A percentile compares a stretch with the other conserved stretches of the same genome.
These are phyloP conservation scores for Phialophora tarda DNA, from an alignment of 2,329 filamentous ascomycete genomes.

Conservation along the genomic window DNA sequence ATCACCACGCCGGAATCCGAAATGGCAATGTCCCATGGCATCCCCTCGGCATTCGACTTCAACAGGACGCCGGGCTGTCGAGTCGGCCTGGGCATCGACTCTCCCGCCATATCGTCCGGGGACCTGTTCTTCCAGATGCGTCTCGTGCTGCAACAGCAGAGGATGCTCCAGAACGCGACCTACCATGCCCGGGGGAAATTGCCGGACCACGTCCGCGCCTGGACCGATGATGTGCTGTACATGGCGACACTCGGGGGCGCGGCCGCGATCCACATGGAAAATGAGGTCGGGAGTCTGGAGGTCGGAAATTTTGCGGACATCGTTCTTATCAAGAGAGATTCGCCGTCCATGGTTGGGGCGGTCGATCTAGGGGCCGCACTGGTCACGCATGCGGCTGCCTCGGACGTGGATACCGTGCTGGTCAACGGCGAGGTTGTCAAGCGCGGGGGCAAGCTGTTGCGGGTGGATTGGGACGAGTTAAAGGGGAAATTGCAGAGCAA, in stretches of 20 bases:
- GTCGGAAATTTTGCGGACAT: constrained; percentile 57
- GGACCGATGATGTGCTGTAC: constrained; percentile 55
- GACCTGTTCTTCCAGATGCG: constrained; percentile 42
- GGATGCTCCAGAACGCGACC: constrained; percentile 41
- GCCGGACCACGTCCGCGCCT: constrained; percentile 41
- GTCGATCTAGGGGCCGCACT: constrained; percentile 52
- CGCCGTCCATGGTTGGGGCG: constrained; percentile 50
- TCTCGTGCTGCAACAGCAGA: constrained; percentile 41
- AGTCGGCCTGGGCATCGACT: constrained; percentile 43
- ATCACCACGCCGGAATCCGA: constrained; percentile 57
- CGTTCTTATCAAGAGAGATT: constrained; percentile 43
- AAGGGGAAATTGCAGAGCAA: background rate
- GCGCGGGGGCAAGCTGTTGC: constrained; percentile 34
- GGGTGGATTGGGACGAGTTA: constrained; percentile 23
- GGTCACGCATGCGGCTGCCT: constrained; percentile 49
- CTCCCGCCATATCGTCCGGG: constrained; percentile 41
- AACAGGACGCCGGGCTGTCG: constrained; percentile 36
- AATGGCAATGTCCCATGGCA: constrained; percentile 54
- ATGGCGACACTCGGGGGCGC: constrained; percentile 56
- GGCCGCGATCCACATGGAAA: constrained; percentile 50
- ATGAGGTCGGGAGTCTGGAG: constrained; percentile 53
- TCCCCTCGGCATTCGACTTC: constrained; percentile 43
- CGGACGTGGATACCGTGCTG: constrained; percentile 53
- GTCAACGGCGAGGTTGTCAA: constrained; percentile 53
- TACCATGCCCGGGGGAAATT: constrained; percentile 40